Evolutionary conservation across 2,329 filamentous ascomycete genomes (phyloP).

Genomic region (Sclerotinia minor): DNA sequence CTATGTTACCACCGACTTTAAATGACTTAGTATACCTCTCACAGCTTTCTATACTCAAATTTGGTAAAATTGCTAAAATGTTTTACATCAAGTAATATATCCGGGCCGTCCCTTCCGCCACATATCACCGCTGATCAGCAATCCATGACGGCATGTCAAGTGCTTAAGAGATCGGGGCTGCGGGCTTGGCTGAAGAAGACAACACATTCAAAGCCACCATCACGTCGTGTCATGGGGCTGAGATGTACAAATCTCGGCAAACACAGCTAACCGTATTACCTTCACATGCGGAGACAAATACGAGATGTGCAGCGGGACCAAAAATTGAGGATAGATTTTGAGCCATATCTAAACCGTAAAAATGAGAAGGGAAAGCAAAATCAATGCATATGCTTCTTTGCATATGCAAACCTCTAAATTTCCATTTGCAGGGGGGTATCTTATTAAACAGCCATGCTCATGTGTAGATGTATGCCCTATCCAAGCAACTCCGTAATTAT

Average conservation of each 20-base stretch:
- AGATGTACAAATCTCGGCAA: neutral
- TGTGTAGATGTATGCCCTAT: conserved; percentile 22
- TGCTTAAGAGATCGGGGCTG: conserved; percentile 4
- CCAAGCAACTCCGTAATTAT: conserved; percentile 22
- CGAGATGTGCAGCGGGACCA: neutral
- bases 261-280: neutral
- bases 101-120: neutral
- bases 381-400: conserved; percentile 13
- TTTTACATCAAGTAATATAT: neutral
- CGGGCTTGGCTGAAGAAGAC: conserved; percentile 3
- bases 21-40: too few relatives aligned
- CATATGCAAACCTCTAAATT: conserved; percentile 21
- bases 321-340: neutral
- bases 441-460: conserved; percentile 23
- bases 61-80: too few relatives aligned
- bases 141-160: neutral
- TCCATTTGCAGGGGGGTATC: conserved; percentile 24
- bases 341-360: neutral
- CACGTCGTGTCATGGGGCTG: neutral
- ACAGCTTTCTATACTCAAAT: too few relatives aligned
- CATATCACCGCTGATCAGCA: neutral
- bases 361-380: conserved; percentile 15
- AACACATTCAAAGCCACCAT: neutral
- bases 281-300: neutral
- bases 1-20: neutral